These are phyloP conservation scores for Solanum ossicruentum DNA, from an alignment of 257 asterid species.

Conservation along the genomic window DNA sequence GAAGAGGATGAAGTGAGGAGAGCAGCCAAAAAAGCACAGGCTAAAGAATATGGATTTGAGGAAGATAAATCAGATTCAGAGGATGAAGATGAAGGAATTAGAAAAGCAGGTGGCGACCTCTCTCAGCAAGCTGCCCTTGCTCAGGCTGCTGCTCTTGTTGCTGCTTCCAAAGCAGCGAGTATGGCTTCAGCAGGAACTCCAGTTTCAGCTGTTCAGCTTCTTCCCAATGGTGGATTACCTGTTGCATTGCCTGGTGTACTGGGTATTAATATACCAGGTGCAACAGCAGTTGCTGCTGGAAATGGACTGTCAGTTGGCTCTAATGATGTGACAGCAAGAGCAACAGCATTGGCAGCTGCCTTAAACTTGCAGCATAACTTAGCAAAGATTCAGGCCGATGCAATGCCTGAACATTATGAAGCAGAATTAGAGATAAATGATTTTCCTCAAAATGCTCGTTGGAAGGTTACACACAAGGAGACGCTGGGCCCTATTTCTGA, in stretches of 20 bases:
- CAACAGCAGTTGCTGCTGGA: constrained; percentile 24
- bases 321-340: constrained; percentile 61
- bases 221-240: constrained; percentile 38
- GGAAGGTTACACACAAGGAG: constrained; percentile 96
- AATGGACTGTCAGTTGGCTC: constrained; percentile 21
- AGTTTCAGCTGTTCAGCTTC: constrained; percentile 19
- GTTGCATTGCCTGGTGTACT: constrained; percentile 30
- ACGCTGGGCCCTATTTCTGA: constrained; percentile 90
- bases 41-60: constrained; percentile 70
- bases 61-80: constrained; percentile 93
- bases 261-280: constrained; percentile 29
- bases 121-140: constrained; percentile 44
- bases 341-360: constrained; percentile 69
- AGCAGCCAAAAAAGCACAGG: constrained; percentile 93
- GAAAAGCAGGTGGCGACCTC: constrained; percentile 68
- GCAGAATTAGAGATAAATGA: constrained; percentile 88
- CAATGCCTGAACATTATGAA: constrained; percentile 75
- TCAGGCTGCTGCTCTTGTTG: constrained; percentile 53
- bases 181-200: constrained; percentile 26
- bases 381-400: constrained; percentile 81
- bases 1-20: constrained; percentile 84
- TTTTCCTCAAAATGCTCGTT: constrained; percentile 90
- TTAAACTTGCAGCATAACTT: constrained; percentile 72
- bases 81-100: constrained; percentile 65
- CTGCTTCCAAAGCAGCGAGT: constrained; percentile 26